phyloP scores from a whole-genome alignment of 495 filamentous ascomycete genomes.

The Massariosphaeria phaeospora region DNA sequence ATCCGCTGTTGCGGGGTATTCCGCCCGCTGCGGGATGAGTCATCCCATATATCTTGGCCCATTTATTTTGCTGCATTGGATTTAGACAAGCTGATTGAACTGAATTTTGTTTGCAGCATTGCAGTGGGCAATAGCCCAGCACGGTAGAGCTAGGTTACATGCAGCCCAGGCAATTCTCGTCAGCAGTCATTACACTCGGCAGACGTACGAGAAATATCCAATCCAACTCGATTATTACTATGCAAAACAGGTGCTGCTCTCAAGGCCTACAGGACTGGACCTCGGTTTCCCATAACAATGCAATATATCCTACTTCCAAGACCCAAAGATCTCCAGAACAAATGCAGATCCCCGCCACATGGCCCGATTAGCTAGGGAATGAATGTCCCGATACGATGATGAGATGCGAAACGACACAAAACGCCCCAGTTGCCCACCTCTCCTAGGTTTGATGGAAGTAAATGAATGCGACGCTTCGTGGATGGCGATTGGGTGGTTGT shows the following conservation, averaged over 20 bases:
- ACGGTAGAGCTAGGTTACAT: too few relatives aligned
- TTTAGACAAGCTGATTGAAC: too few relatives aligned
- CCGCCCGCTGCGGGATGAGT: too few relatives aligned
- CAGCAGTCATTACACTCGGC: too few relatives aligned
- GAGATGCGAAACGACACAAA: too few relatives aligned
- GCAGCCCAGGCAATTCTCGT: too few relatives aligned
- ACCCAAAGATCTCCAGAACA: too few relatives aligned
- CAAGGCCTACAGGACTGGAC: background rate
- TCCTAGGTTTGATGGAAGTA: too few relatives aligned
- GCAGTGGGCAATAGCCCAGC: background rate
- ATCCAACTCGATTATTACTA: conserved; percentile 7
- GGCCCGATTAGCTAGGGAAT: too few relatives aligned
- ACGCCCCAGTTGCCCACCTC: too few relatives aligned
- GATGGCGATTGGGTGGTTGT: background rate
- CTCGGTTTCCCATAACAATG: background rate
- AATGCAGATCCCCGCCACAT: conserved; percentile 1
- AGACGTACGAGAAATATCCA: background rate
- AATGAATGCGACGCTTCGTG: background rate
- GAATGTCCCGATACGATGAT: too few relatives aligned
- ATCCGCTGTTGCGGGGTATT: background rate
- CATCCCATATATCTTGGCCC: background rate
- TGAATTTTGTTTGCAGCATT: background rate
- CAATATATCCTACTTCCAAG: too few relatives aligned
- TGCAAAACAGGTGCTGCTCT: background rate
- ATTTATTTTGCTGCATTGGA: background rate